Percentiles rank a stretch among this genome's conserved stretches.
Conservation (phyloP, 2,329 filamentous ascomycete species). For the Coleophoma crateriformis region DNA sequence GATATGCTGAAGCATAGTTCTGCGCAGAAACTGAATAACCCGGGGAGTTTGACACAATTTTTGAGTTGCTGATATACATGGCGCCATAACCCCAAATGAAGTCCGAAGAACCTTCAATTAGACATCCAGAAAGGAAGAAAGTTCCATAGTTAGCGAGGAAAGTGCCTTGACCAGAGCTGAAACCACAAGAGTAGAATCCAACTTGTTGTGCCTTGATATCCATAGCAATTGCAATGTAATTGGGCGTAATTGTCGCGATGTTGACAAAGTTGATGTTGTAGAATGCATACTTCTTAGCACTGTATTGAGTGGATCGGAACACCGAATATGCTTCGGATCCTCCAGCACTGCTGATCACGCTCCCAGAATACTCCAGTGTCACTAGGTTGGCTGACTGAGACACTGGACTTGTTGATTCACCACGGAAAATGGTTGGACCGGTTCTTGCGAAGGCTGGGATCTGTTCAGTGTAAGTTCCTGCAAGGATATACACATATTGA, state of each 20-base stretch:
- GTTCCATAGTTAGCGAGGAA: constrained; percentile 26
- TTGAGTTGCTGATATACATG: constrained; percentile 8
- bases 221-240: constrained; percentile 52
- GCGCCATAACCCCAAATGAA: neutral
- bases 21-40: constrained; percentile 33
- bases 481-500: constrained; percentile 48
- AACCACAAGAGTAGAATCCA: constrained; percentile 58
- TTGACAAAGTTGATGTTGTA: constrained; percentile 63
- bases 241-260: constrained; percentile 19
- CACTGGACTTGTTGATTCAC: constrained; percentile 27
- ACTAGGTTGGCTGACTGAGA: constrained; percentile 33
- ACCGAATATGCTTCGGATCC: constrained; percentile 55
- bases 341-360: constrained; percentile 53
- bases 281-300: constrained; percentile 52
- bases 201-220: constrained; percentile 55
- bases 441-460: constrained; percentile 54
- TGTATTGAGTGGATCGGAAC: constrained; percentile 52
- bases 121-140: neutral
- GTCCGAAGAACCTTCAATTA: neutral
- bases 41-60: constrained; percentile 18
- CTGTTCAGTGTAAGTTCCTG: constrained; percentile 50
- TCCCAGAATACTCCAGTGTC: constrained; percentile 51
- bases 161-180: constrained; percentile 62
- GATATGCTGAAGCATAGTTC: constrained; percentile 30
- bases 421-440: constrained; percentile 49